Conservation (phyloP, 129 eudicot genomes). For the Deinandra increscens region DNA sequence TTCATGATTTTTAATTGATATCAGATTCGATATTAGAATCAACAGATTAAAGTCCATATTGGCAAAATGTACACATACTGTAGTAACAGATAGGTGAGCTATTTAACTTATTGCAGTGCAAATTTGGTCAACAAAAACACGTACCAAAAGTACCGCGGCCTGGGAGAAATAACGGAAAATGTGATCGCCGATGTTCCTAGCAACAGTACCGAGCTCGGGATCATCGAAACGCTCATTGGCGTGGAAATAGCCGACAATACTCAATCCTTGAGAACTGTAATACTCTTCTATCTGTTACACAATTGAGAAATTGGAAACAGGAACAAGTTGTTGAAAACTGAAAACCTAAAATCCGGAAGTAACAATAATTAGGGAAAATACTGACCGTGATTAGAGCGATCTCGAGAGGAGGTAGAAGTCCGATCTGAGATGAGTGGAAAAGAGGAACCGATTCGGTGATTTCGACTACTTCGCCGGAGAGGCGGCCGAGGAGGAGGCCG, state of each 20-base stretch:
- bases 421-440: slow-evolving; percentile 86
- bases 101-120: not conserved
- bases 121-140: not conserved
- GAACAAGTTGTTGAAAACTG: not conserved
- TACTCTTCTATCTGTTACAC: slow-evolving; percentile 78
- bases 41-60: not conserved
- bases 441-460: slow-evolving; percentile 87
- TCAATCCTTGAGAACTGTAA: slow-evolving; percentile 69
- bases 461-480: slow-evolving; percentile 52
- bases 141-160: slow-evolving; percentile 78
- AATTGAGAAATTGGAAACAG: not conserved
- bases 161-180: slow-evolving; percentile 71
- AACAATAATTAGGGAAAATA: not conserved
- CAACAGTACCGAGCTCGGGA: slow-evolving; percentile 63
- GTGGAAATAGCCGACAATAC: slow-evolving; percentile 95
- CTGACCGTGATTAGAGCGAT: slow-evolving; percentile 85
- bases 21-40: not conserved
- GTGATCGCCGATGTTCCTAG: slow-evolving; percentile 91
- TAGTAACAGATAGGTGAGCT: not conserved
- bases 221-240: slow-evolving; percentile 96
- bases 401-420: slow-evolving; percentile 82
- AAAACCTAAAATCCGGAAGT: slow-evolving; percentile 14
- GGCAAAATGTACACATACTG: not conserved
- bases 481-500: slow-evolving; percentile 77
- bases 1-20: too few species aligned